Conservation (phyloP, 345 rosid species). For the Melastoma malabathricum region DNA sequence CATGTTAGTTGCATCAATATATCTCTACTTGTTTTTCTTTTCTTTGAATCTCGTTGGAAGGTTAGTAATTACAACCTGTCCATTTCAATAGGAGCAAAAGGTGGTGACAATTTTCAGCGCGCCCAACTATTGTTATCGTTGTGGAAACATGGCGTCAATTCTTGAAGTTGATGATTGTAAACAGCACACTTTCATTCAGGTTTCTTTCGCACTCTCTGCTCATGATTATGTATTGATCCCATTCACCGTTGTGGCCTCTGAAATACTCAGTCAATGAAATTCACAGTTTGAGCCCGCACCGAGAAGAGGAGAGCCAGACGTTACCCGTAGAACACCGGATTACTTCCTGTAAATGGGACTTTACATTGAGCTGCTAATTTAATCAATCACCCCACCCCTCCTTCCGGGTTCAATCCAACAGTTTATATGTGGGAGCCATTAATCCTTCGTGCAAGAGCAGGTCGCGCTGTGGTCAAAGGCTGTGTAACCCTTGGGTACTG, state of each 20-base stretch:
- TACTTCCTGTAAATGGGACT: conserved; percentile 48
- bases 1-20: conserved; percentile 33
- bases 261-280: not conserved
- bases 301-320: conserved; percentile 95
- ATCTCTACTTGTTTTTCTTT: conserved; percentile 1
- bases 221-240: not conserved
- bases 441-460: too few relatives aligned
- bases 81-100: conserved; percentile 63
- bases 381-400: not conserved
- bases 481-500: too few relatives aligned
- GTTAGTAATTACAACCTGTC: conserved; percentile 5
- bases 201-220: conserved; percentile 9
- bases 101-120: conserved; percentile 97
- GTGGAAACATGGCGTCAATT: conserved; percentile 97
- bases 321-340: conserved; percentile 91
- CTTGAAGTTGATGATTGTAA: conserved; percentile 91
- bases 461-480: too few relatives aligned
- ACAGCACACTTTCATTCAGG: conserved; percentile 94
- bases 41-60: conserved; percentile 1
- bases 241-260: not conserved
- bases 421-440: too few relatives aligned
- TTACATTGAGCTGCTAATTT: not conserved
- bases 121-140: conserved; percentile 90
- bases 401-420: not conserved
- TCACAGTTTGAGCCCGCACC: conserved; percentile 98